Evolutionary conservation across 306 rosid species (phyloP), one percentile per base, ranked within the genome.

Genomic region (Hippophae rhamnoides): DNA sequence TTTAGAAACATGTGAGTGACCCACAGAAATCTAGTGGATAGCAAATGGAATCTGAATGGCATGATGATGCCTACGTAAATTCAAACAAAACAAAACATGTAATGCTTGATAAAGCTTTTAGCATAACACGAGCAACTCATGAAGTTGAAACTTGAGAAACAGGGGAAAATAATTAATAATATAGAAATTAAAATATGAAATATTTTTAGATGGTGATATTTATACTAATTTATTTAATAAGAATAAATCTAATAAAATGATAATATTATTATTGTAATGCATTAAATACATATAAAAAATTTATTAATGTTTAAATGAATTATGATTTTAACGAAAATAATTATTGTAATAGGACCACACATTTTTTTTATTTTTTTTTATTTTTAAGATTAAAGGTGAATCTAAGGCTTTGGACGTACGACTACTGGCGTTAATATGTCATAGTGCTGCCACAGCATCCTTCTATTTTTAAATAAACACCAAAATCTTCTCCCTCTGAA

Each of bases 1-100:
- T 2, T 31, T 23, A 45, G 13, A 50, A 18, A 43, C 66, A 66
- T 60, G 73, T 70, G 80, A 82, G 69, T 71, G 66, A 68, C 67
- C 47, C 38, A 31, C 38, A 31, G 3, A 2, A 31, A 31, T 31
- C 38, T 31, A 31, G 38, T 31, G 38, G 38, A 31, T 31, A 31
- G 38, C 38, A 31, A 31, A 31, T 54, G 61, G 83, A 82, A 79
- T 69, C 78, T 77, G 69, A 73, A 60, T 63, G 69, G 66, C 57
- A 72, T 69, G 58, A 76, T 78, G 65, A 47, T 68, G 71, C 66
- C 5, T 13, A 53, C 13, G 11, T 61, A 73, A 57, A 69, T 14
- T 38, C 77, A 70, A 68, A 45, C 65, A 47, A 68, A 72, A 78
- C 73, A 64, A 41, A 70, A 69, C 57, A 43, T 57, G 12, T 9